Evolutionary conservation across 352 stramenopile species (phyloP).

Genomic region (Globisporangium echinulatum): DNA sequence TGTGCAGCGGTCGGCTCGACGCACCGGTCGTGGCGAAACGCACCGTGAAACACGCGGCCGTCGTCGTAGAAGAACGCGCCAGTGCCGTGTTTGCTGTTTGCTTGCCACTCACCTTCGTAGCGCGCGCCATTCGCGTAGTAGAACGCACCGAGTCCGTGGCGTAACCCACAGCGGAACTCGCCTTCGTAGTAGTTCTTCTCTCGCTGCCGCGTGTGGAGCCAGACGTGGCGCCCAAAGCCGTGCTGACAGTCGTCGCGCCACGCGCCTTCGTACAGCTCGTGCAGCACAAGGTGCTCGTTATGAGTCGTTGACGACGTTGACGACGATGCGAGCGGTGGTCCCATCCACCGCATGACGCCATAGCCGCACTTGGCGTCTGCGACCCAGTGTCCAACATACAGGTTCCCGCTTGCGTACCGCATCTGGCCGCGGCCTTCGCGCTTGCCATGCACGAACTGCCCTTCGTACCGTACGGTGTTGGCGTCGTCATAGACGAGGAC

Average conservation of each 20-base stretch:
- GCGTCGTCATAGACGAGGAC: conserved; percentile 64
- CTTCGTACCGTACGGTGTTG: conserved; percentile 53
- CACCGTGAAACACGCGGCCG: conserved; percentile 43
- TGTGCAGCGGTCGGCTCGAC: conserved; percentile 7
- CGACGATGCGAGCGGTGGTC: conserved; percentile 3
- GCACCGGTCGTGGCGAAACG: conserved; percentile 41
- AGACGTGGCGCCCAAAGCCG: conserved; percentile 80
- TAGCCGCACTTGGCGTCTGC: conserved; percentile 60
- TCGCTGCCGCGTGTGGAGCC: conserved; percentile 28
- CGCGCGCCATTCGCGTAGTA: conserved; percentile 83
- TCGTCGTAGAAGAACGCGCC: conserved; percentile 74
- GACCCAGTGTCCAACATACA: conserved; percentile 71
- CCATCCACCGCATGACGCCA: conserved; percentile 77
- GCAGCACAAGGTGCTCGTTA: not conserved
- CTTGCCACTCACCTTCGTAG: conserved; percentile 79
- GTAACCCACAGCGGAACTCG: conserved; percentile 56
- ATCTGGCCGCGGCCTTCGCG: conserved; percentile 59
- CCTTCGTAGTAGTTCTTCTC: conserved; percentile 85
- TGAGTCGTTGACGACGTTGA: not conserved
- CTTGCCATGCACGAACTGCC: conserved; percentile 37
- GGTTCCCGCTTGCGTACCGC: conserved; percentile 51
- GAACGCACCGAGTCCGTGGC: conserved; percentile 66
- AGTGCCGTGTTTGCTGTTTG: conserved; percentile 71
- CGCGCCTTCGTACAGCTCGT: conserved; percentile 68
- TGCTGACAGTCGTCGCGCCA: conserved; percentile 69